Conservation (phyloP, 2,329 filamentous ascomycete species). For the Fusarium hostae region DNA sequence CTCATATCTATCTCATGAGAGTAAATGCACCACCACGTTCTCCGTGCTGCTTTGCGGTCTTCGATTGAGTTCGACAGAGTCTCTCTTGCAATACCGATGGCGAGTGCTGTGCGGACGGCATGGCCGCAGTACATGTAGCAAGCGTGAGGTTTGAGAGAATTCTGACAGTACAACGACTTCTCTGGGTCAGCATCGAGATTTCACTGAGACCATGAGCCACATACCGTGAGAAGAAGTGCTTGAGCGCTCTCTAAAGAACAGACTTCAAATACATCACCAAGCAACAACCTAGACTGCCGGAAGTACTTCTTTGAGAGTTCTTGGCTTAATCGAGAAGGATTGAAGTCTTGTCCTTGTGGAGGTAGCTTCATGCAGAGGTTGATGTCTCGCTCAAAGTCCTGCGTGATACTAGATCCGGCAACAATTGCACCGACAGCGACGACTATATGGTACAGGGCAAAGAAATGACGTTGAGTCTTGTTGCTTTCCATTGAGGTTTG, state of each 20-base stretch:
- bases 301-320: slow-evolving; percentile 3
- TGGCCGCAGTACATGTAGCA: slow-evolving; percentile 7
- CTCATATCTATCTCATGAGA: slow-evolving; percentile 21
- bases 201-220: accelerated
- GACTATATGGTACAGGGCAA: neutral
- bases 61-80: neutral
- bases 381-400: neutral
- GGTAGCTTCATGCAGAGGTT: neutral
- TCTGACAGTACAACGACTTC: slow-evolving; percentile 6
- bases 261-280: neutral
- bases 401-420: neutral
- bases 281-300: neutral
- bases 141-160: neutral
- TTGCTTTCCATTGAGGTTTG: neutral
- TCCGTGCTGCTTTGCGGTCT: neutral
- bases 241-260: neutral
- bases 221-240: neutral
- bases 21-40: slow-evolving; percentile 18
- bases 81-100: neutral
- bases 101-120: neutral
- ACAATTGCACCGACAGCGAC: neutral
- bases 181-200: accelerated
- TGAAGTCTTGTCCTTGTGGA: neutral
- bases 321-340: neutral
- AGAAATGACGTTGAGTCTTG: neutral